These are phyloP conservation scores for Vigna angularis DNA, from an alignment of 306 rosid species.

Conservation along the genomic window DNA sequence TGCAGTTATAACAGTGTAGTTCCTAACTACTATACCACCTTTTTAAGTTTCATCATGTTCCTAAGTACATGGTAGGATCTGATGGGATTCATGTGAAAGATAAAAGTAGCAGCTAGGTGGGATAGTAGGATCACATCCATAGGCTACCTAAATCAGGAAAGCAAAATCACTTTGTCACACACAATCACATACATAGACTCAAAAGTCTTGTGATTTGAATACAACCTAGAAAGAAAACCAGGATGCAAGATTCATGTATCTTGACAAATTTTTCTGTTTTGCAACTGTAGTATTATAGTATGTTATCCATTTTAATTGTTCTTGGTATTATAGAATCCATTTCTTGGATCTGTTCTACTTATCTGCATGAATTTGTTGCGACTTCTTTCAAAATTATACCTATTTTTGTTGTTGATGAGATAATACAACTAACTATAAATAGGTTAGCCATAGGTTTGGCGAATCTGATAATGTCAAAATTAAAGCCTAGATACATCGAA, in stretches of 20 bases:
- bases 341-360: background rate
- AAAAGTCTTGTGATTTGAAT: background rate
- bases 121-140: slow-evolving; percentile 29
- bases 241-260: background rate
- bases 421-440: slow-evolving; percentile 5
- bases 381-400: slow-evolving; percentile 6
- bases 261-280: too few species aligned
- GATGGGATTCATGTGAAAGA: slow-evolving; percentile 47
- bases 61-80: slow-evolving; percentile 36
- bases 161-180: too few species aligned
- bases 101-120: slow-evolving; percentile 17
- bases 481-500: background rate
- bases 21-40: slow-evolving; percentile 45
- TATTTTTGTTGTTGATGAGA: background rate
- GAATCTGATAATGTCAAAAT: background rate
- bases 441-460: background rate
- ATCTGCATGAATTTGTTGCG: slow-evolving; percentile 4
- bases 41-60: slow-evolving; percentile 40
- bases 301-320: background rate
- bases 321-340: background rate
- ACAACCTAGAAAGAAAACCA: background rate
- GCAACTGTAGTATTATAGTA: too few species aligned
- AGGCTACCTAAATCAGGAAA: background rate
- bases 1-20: slow-evolving; percentile 52
- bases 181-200: too few species aligned